Evolutionary conservation across 176 grass and related monocot genomes (phyloP), one percentile per base, ranked within the genome.

Genomic region (Microstegium vimineum): DNA sequence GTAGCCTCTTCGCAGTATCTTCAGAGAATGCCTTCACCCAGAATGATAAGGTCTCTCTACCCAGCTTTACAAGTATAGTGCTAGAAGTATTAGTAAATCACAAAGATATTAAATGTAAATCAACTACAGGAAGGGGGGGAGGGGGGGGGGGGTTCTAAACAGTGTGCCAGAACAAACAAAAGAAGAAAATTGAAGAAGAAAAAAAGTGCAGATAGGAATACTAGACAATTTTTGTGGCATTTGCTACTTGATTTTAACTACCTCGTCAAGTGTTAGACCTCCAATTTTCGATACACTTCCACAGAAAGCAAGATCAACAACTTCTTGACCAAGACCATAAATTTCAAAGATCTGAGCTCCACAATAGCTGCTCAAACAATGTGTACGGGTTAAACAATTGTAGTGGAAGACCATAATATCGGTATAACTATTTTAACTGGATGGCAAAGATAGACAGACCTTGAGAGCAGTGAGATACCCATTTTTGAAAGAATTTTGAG

Each of bases 401-500:
- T 65, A 87, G 13, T 56, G 47, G 79, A 77, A 86, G 36, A 57
- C 35, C 35, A 57, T 30, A 77, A 64, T 72, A 77, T 33, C 34
- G 65, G 31, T 30, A 85, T 52, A 74, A 38, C 30, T 49, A 3
- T 77, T 66, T 51, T 66, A 63, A 60, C 74, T 79, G 30, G 40
- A 81, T 84, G 42, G 51, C 59, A 72, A 77, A 74, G 76, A 62
- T 81, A 86, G 26, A 90, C 88, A 92, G 83, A 99, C 97, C 97
- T 99, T 85, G 97, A 96, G n/a, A 99, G 97, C 83, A 99, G 82
- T 75, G 93, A 99, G 88, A 99, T 99, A 17, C 97, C 97, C 97
- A 99, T 99, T 91, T 99, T 99, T 85, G 97, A 99, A 84, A 99
- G 93, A 62, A 99, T 99, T 83, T 99, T 99, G 65, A 99, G 89